Percentiles rank a stretch among this genome's conserved stretches.
phyloP scores from a whole-genome alignment of 78 protist species.

The Dictyostelium discoideum region DNA sequence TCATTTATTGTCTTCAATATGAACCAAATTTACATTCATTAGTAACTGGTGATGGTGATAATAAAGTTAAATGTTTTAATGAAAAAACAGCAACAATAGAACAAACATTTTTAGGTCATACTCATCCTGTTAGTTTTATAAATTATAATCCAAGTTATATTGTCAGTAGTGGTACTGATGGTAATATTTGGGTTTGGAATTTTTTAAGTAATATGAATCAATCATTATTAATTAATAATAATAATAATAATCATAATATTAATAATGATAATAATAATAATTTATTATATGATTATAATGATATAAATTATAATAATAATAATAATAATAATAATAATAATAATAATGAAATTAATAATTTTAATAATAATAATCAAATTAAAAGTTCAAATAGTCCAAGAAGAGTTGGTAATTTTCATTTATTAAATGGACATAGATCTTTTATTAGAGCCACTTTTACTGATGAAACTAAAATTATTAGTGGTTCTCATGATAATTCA shows the following conservation, averaged over 20 bases:
- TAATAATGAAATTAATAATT: neutral
- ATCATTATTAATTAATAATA: neutral
- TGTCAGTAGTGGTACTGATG: slow-evolving; percentile 18
- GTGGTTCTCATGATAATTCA: slow-evolving; percentile 23
- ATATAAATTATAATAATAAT: neutral
- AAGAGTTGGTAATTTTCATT: slow-evolving; percentile 22
- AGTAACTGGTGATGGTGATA: slow-evolving; percentile 29
- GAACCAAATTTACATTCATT: slow-evolving; percentile 31
- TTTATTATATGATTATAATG: neutral
- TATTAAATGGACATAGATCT: neutral
- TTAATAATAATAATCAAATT: neutral
- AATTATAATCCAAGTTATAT: slow-evolving; percentile 1
- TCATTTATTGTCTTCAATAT: slow-evolving; percentile 11
- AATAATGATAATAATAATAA: neutral
- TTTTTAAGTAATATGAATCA: neutral
- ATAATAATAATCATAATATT: neutral
- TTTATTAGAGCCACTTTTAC: slow-evolving; percentile 12
- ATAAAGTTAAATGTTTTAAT: neutral
- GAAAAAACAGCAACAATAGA: neutral
- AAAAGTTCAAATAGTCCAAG: neutral
- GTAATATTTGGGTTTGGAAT: slow-evolving; percentile 39
- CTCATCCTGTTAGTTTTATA: neutral
- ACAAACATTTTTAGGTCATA: neutral
- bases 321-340: neutral
- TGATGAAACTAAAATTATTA: slow-evolving; percentile 58